Evolutionary conservation across 805 yeast species (phyloP), one percentile per base, ranked within the genome.

Genomic region (Ogataea henricii): DNA sequence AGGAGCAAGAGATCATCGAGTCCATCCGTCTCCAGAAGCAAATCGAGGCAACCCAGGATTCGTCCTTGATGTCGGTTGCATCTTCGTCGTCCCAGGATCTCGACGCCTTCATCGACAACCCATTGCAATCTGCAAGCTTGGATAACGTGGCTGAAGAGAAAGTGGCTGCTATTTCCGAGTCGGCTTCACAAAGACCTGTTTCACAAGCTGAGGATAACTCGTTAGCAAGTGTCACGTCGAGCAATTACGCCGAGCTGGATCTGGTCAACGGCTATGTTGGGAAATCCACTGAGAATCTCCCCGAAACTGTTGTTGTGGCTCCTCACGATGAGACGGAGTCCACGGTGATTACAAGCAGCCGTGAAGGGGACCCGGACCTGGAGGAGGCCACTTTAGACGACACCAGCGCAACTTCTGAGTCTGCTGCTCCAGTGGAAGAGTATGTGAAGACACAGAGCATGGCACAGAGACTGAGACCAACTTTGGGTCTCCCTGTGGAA

Each of bases 401-500:
- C 12, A 41, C 23, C 6, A 39, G 26, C 9, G 37, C 23, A 9
- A 34, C 37, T 17, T 34, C 37, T 34, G 40, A 47, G 13, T 40
- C 49, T 5, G 42, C 40, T n/a, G 43, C 50, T n/a, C 40, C 48
- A 6, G 30, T 48, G 22, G 27, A 48, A 16, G 42, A 34, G 12
- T 51, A 46, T 29, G 53, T 35, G 6, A 49, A 38, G 20, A 49
- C 48, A 12, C 52, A 54, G 34, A 58, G 64, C 26, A 73, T 77
- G 76, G 82, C 82, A 4, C 75, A 76, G 47, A 73, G 74, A 43
- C 52, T 77, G 17, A 71, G 81, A 45, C 68, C 77, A 4, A 69
- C 70, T 0, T 66, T 72, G 13, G 57, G 57, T 9, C 55, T 56
- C 2, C 36, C 58, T 10, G 67, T 70, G 12, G 14, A 25, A 17